Conservation (phyloP, 345 rosid species). For the Geranium brycei region DNA sequence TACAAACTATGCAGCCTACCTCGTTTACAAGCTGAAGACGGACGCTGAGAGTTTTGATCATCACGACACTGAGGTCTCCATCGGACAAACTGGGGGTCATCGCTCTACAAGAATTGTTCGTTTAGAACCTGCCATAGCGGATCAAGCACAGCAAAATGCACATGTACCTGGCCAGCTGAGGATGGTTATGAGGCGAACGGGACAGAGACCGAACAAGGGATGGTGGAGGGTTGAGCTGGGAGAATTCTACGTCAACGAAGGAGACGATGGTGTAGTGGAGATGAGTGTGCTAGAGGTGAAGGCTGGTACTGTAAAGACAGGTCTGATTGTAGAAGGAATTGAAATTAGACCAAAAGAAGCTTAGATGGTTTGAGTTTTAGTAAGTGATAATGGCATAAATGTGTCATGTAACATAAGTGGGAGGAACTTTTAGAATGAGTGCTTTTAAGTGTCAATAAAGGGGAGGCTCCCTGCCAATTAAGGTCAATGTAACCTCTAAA, state of each 20-base stretch:
- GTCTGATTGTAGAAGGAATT: slow-evolving; percentile 18
- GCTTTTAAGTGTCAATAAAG: no score
- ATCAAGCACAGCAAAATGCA: not conserved
- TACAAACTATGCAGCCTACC: slow-evolving; percentile 11
- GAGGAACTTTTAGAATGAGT: no score
- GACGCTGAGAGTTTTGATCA: slow-evolving; percentile 8
- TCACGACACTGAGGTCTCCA: slow-evolving; percentile 11
- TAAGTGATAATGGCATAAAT: no score
- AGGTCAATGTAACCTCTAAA: no score
- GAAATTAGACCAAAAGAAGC: slow-evolving; percentile 23
- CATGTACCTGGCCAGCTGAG: not conserved
- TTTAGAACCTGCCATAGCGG: slow-evolving; percentile 3
- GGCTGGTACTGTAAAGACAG: slow-evolving; percentile 20
- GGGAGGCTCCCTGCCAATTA: no score
- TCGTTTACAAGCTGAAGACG: slow-evolving; percentile 9
- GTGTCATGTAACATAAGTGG: no score
- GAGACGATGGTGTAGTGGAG: slow-evolving; percentile 15
- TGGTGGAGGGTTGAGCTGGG: slow-evolving; percentile 29
- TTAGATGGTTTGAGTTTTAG: not conserved
- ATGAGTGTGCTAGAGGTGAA: slow-evolving; percentile 19
- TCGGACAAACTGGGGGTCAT: slow-evolving; percentile 8
- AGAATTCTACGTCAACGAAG: slow-evolving; percentile 9
- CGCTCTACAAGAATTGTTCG: slow-evolving; percentile 1
- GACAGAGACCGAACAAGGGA: slow-evolving; percentile 23
- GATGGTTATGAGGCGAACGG: not conserved